These are phyloP conservation scores for Pinus taeda DNA, from an alignment of 75 land plant genomes.

Conservation along the genomic window DNA sequence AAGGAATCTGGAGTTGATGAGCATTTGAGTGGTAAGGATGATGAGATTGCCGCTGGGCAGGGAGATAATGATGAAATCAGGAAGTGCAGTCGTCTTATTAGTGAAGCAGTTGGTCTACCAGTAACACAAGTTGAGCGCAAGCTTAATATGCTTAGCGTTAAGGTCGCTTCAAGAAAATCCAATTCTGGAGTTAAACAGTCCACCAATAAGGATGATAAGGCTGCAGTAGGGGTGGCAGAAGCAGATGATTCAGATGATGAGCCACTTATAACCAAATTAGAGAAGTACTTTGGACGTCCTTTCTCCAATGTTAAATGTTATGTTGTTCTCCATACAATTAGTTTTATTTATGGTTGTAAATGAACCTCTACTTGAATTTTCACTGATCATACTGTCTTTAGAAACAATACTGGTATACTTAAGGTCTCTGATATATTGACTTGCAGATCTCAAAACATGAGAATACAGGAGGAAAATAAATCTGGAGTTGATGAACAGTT, in stretches of 20 bases:
- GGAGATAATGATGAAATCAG: not conserved
- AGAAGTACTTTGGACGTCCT: too few species aligned
- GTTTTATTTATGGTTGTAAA: too few species aligned
- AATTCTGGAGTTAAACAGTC: not conserved
- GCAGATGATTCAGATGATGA: too few species aligned
- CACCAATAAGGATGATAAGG: too few species aligned
- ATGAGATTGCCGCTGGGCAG: slow-evolving; percentile 10
- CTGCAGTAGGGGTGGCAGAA: too few species aligned
- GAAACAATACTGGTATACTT: not conserved
- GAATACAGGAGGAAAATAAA: not conserved
- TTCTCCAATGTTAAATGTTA: too few species aligned
- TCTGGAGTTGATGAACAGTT: not conserved
- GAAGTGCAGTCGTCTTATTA: not conserved
- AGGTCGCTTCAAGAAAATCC: not conserved
- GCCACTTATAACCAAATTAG: not conserved
- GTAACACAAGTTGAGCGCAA: not conserved
- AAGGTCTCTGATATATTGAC: not conserved
- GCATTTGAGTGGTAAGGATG: slow-evolving; percentile 1
- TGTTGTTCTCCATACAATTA: too few species aligned
- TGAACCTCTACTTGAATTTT: not conserved
- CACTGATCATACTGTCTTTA: not conserved
- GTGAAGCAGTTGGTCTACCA: not conserved
- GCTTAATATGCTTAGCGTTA: not conserved
- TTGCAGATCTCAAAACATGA: not conserved
- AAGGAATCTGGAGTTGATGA: not conserved